Conservation (phyloP, 2,329 filamentous ascomycete genomes). For the Diplodia sapinea region DNA sequence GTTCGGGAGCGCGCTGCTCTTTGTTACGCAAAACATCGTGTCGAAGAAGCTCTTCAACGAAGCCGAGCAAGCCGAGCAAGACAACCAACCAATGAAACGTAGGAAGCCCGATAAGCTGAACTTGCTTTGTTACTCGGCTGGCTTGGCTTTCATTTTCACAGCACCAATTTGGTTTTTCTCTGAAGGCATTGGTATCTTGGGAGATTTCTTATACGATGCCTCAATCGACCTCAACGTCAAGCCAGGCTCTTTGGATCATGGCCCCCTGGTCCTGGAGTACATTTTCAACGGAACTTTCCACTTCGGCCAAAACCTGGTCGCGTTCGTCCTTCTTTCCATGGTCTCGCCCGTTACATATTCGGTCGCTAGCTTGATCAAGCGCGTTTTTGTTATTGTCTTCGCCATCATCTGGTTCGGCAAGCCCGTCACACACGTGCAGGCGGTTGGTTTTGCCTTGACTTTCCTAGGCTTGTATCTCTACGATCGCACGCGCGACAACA, state of each 20-base stretch:
- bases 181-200: constrained; percentile 78
- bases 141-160: constrained; percentile 86
- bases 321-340: constrained; percentile 89
- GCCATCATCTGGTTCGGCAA: constrained; percentile 97
- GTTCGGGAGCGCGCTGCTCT: constrained; percentile 87
- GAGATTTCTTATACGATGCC: constrained; percentile 82
- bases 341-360: constrained; percentile 97
- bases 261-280: constrained; percentile 75
- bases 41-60: constrained; percentile 98
- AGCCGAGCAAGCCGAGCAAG: constrained; percentile 80
- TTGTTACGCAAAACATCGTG: constrained; percentile 98
- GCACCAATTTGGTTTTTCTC: constrained; percentile 91
- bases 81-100: constrained; percentile 64
- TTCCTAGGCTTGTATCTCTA: constrained; percentile 95
- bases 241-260: constrained; percentile 72
- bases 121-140: constrained; percentile 94
- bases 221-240: constrained; percentile 76
- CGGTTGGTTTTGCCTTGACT: constrained; percentile 82
- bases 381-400: constrained; percentile 94
- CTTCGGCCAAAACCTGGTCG: constrained; percentile 94
- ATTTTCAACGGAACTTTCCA: constrained; percentile 97
- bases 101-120: constrained; percentile 96
- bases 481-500: constrained; percentile 88
- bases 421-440: constrained; percentile 82
- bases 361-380: constrained; percentile 93